phyloP scores from a whole-genome alignment of 768 basidiomycete species.

The Pseudohyphozyma bogoriensis region DNA sequence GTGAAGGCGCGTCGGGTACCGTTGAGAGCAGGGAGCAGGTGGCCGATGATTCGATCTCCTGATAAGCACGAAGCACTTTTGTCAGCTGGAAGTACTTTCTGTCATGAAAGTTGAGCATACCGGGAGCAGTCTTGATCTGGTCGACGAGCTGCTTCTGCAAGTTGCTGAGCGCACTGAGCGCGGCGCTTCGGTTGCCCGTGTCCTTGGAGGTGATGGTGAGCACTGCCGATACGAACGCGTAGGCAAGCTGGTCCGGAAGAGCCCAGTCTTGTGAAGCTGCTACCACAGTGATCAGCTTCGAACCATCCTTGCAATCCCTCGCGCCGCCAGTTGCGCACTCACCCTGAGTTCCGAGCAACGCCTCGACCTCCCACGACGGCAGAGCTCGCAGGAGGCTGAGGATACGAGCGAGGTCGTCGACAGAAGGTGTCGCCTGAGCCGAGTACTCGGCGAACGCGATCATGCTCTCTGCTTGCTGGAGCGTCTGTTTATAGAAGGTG shows the following conservation, averaged over 20 bases:
- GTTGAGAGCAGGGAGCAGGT: slow-evolving; percentile 69
- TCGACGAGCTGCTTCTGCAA: slow-evolving; percentile 56
- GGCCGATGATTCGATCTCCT: slow-evolving; percentile 66
- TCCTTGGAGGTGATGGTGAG: slow-evolving; percentile 54
- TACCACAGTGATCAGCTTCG: background rate
- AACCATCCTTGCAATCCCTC: no score
- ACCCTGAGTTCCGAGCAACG: slow-evolving; percentile 20
- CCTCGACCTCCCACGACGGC: slow-evolving; percentile 16
- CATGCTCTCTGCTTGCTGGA: slow-evolving; percentile 22
- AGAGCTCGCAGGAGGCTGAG: slow-evolving; percentile 8
- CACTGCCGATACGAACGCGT: slow-evolving; percentile 64
- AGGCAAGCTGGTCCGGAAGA: slow-evolving; percentile 45
- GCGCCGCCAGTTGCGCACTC: background rate
- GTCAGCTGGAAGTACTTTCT: background rate
- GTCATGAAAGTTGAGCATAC: slow-evolving; percentile 35
- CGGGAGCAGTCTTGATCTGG: slow-evolving; percentile 49
- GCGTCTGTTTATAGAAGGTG: no score
- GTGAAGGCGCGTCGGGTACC: slow-evolving; percentile 78
- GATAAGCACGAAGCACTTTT: background rate
- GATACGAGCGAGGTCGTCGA: background rate
- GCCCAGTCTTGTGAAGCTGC: background rate
- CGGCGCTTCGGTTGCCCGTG: slow-evolving; percentile 37
- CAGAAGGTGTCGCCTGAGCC: background rate
- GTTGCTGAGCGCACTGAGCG: slow-evolving; percentile 45
- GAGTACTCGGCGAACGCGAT: slow-evolving; percentile 15